Evolutionary conservation across 73 alveolate species (phyloP).

Genomic region (Tetrahymena malaccensis): DNA sequence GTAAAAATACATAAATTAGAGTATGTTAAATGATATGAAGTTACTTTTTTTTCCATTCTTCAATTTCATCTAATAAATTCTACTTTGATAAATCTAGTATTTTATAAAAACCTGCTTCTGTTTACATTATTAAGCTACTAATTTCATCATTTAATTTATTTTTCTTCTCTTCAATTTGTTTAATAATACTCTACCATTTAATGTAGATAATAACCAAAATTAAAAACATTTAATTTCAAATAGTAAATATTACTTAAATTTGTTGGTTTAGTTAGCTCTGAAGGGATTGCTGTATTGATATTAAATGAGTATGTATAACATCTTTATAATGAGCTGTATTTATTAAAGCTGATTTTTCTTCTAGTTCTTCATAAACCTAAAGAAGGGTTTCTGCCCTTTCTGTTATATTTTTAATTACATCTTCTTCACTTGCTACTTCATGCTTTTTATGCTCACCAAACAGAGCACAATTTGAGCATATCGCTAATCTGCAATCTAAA

Average conservation of each 20-base stretch:
- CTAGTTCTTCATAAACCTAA: slow-evolving; percentile 58
- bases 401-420: slow-evolving; percentile 61
- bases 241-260: not conserved
- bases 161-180: not conserved
- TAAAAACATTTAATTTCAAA: not conserved
- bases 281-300: not conserved
- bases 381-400: slow-evolving; percentile 57
- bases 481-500: slow-evolving; percentile 58
- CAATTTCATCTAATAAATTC: not conserved
- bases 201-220: not conserved
- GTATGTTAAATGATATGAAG: not conserved
- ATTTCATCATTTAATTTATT: not conserved
- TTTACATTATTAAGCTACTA: not conserved
- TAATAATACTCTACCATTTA: not conserved
- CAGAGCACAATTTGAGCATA: slow-evolving; percentile 77
- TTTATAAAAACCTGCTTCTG: not conserved
- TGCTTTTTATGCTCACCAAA: slow-evolving; percentile 84
- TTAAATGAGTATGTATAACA: not conserved
- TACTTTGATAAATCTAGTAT: not conserved
- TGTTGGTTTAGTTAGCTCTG: not conserved
- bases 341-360: not conserved
- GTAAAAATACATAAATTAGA: not conserved
- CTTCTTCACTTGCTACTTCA: slow-evolving; percentile 65
- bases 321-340: not conserved
- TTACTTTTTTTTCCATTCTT: not conserved